phyloP scores from a whole-genome alignment of 164 flowering plant species.

The Sedum album region DNA sequence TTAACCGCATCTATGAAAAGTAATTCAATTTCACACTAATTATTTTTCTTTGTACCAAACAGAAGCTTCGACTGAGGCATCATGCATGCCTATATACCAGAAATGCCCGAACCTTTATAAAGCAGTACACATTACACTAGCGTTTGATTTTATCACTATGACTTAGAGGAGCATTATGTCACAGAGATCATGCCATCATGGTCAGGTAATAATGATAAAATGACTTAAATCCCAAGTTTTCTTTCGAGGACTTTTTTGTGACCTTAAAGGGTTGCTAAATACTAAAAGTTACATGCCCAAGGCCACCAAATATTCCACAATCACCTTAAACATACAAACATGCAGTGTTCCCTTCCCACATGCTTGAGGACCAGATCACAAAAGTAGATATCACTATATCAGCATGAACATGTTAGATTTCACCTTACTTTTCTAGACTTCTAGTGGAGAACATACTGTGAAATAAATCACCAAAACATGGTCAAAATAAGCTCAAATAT shows the following conservation, averaged over 20 bases:
- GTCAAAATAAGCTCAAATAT: background rate
- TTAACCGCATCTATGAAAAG: too few species aligned
- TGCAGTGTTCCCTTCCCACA: constrained; percentile 4
- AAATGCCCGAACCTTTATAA: too few species aligned
- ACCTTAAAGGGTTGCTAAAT: background rate
- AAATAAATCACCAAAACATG: background rate
- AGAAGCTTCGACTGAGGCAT: too few species aligned
- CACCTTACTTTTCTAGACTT: background rate
- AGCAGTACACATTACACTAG: background rate
- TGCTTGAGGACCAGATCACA: background rate
- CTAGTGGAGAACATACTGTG: background rate
- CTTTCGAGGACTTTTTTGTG: background rate
- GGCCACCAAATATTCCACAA: background rate
- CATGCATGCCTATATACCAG: too few species aligned
- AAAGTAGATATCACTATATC: too few species aligned
- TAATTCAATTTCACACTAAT: too few species aligned
- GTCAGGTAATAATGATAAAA: background rate
- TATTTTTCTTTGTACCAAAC: too few species aligned
- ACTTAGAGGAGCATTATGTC: background rate
- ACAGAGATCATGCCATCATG: background rate
- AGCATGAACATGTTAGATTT: background rate
- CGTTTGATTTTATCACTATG: background rate
- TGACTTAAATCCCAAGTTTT: background rate
- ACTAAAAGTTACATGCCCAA: background rate
- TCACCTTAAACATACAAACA: background rate